Evolutionary conservation across 1,139 yeast species (phyloP).

Genomic region (Geotrichum phurueaensis): DNA sequence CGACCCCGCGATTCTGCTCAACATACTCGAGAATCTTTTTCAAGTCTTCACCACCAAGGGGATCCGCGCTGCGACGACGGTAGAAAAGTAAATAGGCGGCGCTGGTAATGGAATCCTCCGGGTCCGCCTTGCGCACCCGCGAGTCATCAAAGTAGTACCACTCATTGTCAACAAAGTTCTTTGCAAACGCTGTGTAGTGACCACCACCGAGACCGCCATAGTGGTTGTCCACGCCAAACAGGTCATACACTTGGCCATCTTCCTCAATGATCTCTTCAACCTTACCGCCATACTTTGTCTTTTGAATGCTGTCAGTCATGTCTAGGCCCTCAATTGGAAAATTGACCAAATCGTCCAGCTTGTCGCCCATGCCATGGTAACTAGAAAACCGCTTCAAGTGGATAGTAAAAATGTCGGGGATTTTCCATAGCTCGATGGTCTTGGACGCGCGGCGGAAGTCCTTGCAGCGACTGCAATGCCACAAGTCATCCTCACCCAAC

Average conservation of each 20-base stretch:
- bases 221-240: slow-evolving; percentile 91
- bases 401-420: slow-evolving; percentile 83
- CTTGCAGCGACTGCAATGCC: slow-evolving; percentile 91
- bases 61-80: slow-evolving; percentile 47
- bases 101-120: slow-evolving; percentile 57
- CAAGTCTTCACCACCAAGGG: slow-evolving; percentile 34
- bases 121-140: slow-evolving; percentile 53
- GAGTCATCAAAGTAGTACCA: slow-evolving; percentile 95
- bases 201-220: slow-evolving; percentile 98
- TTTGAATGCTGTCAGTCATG: slow-evolving; percentile 48
- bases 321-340: slow-evolving; percentile 86
- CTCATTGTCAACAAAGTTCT: slow-evolving; percentile 64
- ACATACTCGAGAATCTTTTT: slow-evolving; percentile 30
- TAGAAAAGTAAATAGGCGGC: slow-evolving; percentile 89
- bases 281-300: slow-evolving; percentile 23
- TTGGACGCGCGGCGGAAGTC: slow-evolving; percentile 89
- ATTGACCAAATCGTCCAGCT: slow-evolving; percentile 75
- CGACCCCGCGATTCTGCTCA: neutral
- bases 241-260: slow-evolving; percentile 55
- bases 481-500: slow-evolving; percentile 79
- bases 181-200: slow-evolving; percentile 87
- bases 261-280: slow-evolving; percentile 32
- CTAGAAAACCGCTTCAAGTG: slow-evolving; percentile 89
- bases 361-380: slow-evolving; percentile 80
- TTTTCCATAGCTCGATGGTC: slow-evolving; percentile 83